Conservation (phyloP, 1,284 basidiomycete species). For the Austropuccinia psidii region DNA sequence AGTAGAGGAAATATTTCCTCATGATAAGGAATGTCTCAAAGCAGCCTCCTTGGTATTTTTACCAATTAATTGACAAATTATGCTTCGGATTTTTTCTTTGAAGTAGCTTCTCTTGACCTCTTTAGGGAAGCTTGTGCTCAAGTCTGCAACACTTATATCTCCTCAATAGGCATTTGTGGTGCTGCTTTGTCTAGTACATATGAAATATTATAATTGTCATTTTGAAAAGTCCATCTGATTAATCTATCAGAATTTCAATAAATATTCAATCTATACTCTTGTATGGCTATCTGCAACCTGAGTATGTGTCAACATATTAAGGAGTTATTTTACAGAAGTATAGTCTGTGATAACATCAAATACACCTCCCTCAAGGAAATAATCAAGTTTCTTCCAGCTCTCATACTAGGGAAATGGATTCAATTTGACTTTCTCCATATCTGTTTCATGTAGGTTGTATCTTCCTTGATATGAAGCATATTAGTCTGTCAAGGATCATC, state of each 20-base stretch:
- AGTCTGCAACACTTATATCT: neutral
- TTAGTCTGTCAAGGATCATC: neutral
- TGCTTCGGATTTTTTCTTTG: neutral
- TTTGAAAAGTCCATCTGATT: neutral
- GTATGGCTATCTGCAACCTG: conserved; percentile 13
- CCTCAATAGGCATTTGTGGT: too few species aligned
- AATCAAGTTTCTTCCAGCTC: conserved; percentile 1
- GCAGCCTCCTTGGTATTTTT: neutral
- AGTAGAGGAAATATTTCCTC: neutral
- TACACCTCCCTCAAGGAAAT: neutral
- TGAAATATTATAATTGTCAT: neutral
- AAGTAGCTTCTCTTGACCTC: neutral
- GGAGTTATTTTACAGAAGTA: neutral
- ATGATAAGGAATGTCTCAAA: neutral
- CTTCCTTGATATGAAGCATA: neutral
- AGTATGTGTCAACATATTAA: conserved; percentile 7
- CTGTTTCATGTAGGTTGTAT: neutral
- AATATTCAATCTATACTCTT: conserved; percentile 8
- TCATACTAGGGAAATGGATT: neutral
- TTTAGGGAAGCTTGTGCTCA: neutral
- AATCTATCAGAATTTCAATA: conserved; percentile 5
- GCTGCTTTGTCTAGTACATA: neutral
- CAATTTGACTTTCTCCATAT: conserved; percentile 11
- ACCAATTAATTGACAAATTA: neutral
- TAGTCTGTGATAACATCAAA: neutral